phyloP scores from a whole-genome alignment of 805 yeast genomes.

The Yamadazyma insecticola region DNA sequence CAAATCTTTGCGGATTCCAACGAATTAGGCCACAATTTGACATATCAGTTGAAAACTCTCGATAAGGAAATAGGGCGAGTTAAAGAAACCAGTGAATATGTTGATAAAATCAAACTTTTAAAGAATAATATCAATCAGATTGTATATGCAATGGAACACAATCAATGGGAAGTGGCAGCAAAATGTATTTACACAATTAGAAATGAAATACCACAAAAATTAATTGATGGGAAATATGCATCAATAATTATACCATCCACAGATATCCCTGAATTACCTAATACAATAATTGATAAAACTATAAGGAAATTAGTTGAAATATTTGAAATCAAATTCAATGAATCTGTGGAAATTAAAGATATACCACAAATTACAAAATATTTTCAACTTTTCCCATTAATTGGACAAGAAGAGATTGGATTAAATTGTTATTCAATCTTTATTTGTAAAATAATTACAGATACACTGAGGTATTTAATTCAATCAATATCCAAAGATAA shows the following conservation, averaged over 20 bases:
- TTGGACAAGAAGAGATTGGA: conserved; percentile 69
- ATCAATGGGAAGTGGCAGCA: conserved; percentile 79
- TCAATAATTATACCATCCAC: conserved; percentile 79
- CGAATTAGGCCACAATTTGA: conserved; percentile 59
- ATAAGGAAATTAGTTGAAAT: conserved; percentile 50
- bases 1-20: conserved; percentile 57
- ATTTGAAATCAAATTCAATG: conserved; percentile 60
- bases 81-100: conserved; percentile 56
- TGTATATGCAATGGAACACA: conserved; percentile 59
- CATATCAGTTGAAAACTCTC: conserved; percentile 62
- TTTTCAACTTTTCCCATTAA: conserved; percentile 83
- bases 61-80: conserved; percentile 71
- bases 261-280: conserved; percentile 79
- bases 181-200: conserved; percentile 45
- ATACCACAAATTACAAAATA: conserved; percentile 69
- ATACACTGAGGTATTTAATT: conserved; percentile 67
- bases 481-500: conserved; percentile 28
- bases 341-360: conserved; percentile 63
- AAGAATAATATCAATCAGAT: conserved; percentile 64
- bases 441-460: conserved; percentile 78
- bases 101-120: conserved; percentile 59
- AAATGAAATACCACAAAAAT: conserved; percentile 45
- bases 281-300: conserved; percentile 52
- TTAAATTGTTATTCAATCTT: conserved; percentile 78
- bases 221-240: conserved; percentile 65